Percentiles rank a stretch among this genome's conserved stretches.
phyloP scores from a whole-genome alignment of 2,329 filamentous ascomycete genomes.

The Aciculosporium take region DNA sequence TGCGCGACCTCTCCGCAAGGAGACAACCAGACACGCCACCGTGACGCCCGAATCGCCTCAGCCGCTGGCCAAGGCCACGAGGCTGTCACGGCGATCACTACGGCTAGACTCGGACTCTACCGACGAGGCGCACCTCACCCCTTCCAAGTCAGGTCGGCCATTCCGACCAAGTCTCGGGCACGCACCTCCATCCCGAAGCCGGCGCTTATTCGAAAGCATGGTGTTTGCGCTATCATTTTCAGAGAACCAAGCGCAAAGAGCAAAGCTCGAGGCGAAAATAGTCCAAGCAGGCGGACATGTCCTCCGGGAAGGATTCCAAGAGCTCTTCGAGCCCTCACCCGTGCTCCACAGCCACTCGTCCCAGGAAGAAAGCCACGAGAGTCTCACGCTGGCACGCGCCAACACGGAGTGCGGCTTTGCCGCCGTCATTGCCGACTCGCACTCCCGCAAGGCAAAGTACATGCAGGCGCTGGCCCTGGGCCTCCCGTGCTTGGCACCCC shows the following conservation, averaged over 20 bases:
- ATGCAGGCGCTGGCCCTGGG: constrained; percentile 88
- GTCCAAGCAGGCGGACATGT: constrained; percentile 56
- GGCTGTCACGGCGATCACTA: constrained; percentile 11
- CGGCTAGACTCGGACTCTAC: constrained; percentile 29
- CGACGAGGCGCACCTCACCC: constrained; percentile 32
- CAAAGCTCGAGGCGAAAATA: constrained; percentile 46
- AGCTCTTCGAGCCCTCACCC: constrained; percentile 49
- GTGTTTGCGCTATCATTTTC: constrained; percentile 70
- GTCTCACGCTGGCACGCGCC: constrained; percentile 38
- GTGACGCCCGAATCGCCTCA: constrained; percentile 16
- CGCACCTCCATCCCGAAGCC: constrained; percentile 12
- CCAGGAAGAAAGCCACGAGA: constrained; percentile 16
- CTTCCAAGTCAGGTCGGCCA: constrained; percentile 16
- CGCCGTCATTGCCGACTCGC: constrained; percentile 71
- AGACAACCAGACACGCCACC: constrained; percentile 5
- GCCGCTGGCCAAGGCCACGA: constrained; percentile 10
- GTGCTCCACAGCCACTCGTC: constrained; percentile 20
- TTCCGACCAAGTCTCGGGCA: constrained; percentile 16
- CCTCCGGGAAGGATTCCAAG: constrained; percentile 62
- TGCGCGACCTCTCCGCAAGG: constrained; percentile 10
- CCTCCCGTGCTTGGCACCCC: constrained; percentile 68
- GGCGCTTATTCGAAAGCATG: constrained; percentile 60
- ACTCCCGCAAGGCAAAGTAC: constrained; percentile 80
- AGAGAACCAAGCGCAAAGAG: constrained; percentile 25
- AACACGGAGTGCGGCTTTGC: constrained; percentile 55